phyloP scores from a whole-genome alignment of 2,329 filamentous ascomycete species.

The Aspergillus eucalypticola region DNA sequence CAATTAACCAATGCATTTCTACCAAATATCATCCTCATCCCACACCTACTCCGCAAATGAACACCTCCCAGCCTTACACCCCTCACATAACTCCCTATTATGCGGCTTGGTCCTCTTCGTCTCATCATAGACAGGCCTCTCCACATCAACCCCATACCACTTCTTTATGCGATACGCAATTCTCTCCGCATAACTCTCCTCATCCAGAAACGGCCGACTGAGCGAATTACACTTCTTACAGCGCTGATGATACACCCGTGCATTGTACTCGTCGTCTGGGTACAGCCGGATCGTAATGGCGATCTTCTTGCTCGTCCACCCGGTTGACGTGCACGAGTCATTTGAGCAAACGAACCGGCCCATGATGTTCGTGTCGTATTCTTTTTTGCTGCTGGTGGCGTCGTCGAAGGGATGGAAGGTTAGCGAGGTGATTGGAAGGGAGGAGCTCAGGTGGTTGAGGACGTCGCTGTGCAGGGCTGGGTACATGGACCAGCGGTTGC shows the following conservation, averaged over 20 bases:
- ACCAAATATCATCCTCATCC: too few relatives aligned
- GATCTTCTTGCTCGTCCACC: slow-evolving; percentile 46
- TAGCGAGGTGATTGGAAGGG: slow-evolving; percentile 36
- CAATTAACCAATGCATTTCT: too few relatives aligned
- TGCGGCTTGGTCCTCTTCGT: slow-evolving; percentile 30
- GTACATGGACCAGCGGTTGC: slow-evolving; percentile 38
- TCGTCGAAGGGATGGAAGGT: slow-evolving; percentile 35
- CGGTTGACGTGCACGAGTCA: slow-evolving; percentile 27
- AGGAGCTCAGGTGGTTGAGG: slow-evolving; percentile 29
- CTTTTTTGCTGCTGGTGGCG: slow-evolving; percentile 22
- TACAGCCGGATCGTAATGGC: slow-evolving; percentile 48
- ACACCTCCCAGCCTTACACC: slow-evolving; percentile 25
- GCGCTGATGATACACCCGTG: slow-evolving; percentile 47
- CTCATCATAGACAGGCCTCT: slow-evolving; percentile 12
- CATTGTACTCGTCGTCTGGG: slow-evolving; percentile 42
- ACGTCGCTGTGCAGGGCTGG: slow-evolving; percentile 35
- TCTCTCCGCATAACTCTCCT: slow-evolving; percentile 45
- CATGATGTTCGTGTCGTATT: slow-evolving; percentile 47
- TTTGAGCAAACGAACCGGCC: slow-evolving; percentile 45
- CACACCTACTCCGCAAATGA: too few relatives aligned
- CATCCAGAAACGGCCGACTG: slow-evolving; percentile 36
- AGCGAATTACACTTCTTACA: slow-evolving; percentile 41
- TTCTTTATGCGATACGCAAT: slow-evolving; percentile 46
- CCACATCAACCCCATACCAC: slow-evolving; percentile 39
- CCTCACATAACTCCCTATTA: slow-evolving; percentile 31